Evolutionary conservation across 352 stramenopile genomes (phyloP).

Genomic region (Pythium pyrilobum): DNA sequence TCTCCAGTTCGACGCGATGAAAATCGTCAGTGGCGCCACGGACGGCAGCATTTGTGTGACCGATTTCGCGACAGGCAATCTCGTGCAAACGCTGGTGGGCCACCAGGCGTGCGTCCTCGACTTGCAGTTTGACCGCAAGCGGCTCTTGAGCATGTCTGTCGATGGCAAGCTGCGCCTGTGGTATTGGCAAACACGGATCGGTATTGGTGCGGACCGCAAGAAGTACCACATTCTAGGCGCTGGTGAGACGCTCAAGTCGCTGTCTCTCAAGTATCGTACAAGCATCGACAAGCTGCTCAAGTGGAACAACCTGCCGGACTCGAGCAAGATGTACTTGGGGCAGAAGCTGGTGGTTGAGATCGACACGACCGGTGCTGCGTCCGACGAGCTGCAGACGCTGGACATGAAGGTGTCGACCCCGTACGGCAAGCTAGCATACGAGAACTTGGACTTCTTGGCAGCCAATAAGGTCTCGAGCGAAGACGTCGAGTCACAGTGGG

Average conservation of each 20-base stretch:
- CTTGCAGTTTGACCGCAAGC: slow-evolving; percentile 67
- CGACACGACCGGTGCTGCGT: slow-evolving; percentile 27
- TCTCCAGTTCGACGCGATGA: slow-evolving; percentile 72
- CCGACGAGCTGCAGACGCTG: slow-evolving; percentile 54
- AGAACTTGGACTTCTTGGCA: slow-evolving; percentile 61
- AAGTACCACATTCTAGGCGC: slow-evolving; percentile 74
- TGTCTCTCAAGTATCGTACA: slow-evolving; percentile 76
- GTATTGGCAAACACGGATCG: slow-evolving; percentile 59
- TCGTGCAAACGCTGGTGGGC: slow-evolving; percentile 59
- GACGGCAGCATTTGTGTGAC: slow-evolving; percentile 60
- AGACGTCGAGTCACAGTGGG: slow-evolving; percentile 55
- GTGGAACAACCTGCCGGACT: slow-evolving; percentile 70
- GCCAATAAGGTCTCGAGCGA: slow-evolving; percentile 48
- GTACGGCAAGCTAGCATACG: slow-evolving; percentile 58
- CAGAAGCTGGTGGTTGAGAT: slow-evolving; percentile 74
- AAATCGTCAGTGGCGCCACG: slow-evolving; percentile 53
- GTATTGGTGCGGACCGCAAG: slow-evolving; percentile 33
- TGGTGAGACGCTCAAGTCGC: slow-evolving; percentile 57
- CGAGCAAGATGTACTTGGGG: slow-evolving; percentile 64
- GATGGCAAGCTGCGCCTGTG: slow-evolving; percentile 56
- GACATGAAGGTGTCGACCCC: slow-evolving; percentile 37
- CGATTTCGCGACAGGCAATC: slow-evolving; percentile 64
- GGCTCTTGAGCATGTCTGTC: slow-evolving; percentile 57
- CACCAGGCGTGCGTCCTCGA: slow-evolving; percentile 47
- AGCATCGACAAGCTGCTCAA: slow-evolving; percentile 60